phyloP scores from a whole-genome alignment of 495 filamentous ascomycete genomes.

The Amorphotheca resinae region DNA sequence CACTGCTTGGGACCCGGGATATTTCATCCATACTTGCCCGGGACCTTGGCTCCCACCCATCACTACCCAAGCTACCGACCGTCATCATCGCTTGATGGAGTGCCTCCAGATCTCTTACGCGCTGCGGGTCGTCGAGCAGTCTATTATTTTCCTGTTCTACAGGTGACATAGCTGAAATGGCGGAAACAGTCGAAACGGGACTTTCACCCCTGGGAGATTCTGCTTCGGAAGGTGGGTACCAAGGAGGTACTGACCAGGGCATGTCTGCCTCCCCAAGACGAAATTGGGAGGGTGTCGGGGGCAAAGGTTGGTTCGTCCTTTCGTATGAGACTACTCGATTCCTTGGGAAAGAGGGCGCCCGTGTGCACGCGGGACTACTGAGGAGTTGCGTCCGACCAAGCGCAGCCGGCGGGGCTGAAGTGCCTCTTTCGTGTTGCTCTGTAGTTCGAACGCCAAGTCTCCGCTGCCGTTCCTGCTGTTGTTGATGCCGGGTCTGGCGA shows the following conservation, averaged over 20 bases:
- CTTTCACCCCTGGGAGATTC: not conserved
- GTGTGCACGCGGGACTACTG: conserved; percentile 1
- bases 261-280: conserved; percentile 19
- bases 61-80: conserved; percentile 26
- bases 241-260: conserved; percentile 17
- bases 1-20: conserved; percentile 14
- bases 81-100: conserved; percentile 43
- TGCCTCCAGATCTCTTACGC: conserved; percentile 31
- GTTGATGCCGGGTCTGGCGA: not conserved
- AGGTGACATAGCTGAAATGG: conserved; percentile 1
- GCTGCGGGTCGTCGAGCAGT: conserved; percentile 16
- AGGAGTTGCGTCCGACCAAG: conserved; percentile 2
- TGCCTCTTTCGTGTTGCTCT: conserved; percentile 6
- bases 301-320: conserved; percentile 12
- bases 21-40: conserved; percentile 15
- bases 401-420: conserved; percentile 6
- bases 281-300: conserved; percentile 17
- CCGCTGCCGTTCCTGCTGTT: conserved; percentile 1
- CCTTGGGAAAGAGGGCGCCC: not conserved
- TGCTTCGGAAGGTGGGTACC: conserved; percentile 9
- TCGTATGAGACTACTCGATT: conserved; percentile 3
- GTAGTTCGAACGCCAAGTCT: conserved; percentile 1
- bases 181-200: too few species aligned
- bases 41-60: conserved; percentile 16
- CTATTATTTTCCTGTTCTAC: conserved; percentile 6